A percentile compares a stretch with the other conserved stretches of the same genome.
Conservation (phyloP, 2,329 filamentous ascomycete species). For the Septoria petroselini region DNA sequence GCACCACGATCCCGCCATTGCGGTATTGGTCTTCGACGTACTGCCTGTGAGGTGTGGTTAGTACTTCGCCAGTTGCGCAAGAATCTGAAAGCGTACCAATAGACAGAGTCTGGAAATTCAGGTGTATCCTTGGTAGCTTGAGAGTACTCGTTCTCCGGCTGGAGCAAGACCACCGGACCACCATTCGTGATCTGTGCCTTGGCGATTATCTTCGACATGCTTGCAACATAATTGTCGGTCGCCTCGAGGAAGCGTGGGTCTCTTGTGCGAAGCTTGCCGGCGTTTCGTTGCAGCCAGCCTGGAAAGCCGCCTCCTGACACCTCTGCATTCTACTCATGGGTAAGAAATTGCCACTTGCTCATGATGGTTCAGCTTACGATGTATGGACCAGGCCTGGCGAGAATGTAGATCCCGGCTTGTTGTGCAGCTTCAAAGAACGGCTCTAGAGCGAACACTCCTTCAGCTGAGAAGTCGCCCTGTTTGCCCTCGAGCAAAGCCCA, state of each 20-base stretch:
- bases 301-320: constrained; percentile 74
- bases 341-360: too few species aligned
- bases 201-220: constrained; percentile 65
- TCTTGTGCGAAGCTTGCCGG: constrained; percentile 61
- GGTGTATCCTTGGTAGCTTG: constrained; percentile 47
- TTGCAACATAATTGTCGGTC: constrained; percentile 63
- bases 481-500: constrained; percentile 77
- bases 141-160: constrained; percentile 80
- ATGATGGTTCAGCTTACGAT: constrained; percentile 44
- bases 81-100: constrained; percentile 51
- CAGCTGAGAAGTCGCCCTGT: constrained; percentile 64
- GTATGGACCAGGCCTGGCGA: constrained; percentile 53
- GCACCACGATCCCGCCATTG: constrained; percentile 67
- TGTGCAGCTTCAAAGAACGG: constrained; percentile 74
- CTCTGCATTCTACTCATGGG: constrained; percentile 59
- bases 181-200: constrained; percentile 78
- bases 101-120: constrained; percentile 62
- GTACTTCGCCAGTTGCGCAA: not conserved
- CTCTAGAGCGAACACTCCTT: constrained; percentile 69
- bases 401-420: constrained; percentile 70
- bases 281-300: constrained; percentile 71
- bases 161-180: constrained; percentile 73
- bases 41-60: constrained; percentile 3
- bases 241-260: constrained; percentile 62
- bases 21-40: constrained; percentile 63